phyloP scores from a whole-genome alignment of 768 basidiomycete genomes.

The Amanita molliuscula region DNA sequence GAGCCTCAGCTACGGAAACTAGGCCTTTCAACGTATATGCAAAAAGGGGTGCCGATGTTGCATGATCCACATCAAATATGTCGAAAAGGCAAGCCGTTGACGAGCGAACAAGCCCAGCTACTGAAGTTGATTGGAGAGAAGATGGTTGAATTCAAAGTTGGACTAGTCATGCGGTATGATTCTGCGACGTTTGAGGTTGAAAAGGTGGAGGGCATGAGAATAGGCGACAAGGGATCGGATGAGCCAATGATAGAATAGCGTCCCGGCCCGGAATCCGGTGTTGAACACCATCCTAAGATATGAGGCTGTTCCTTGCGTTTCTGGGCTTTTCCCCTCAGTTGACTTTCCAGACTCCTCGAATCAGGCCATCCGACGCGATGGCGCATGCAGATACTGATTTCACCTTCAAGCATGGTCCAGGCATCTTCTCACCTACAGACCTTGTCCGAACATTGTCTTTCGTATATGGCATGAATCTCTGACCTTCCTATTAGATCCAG shows the following conservation, averaged over 20 bases:
- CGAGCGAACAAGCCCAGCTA: slow-evolving; percentile 83
- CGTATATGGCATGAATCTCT: background rate
- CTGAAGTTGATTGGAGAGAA: slow-evolving; percentile 85
- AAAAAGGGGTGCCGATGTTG: slow-evolving; percentile 81
- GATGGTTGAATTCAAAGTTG: slow-evolving; percentile 78
- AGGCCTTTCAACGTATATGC: slow-evolving; percentile 77
- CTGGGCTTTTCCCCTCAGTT: slow-evolving; percentile 48
- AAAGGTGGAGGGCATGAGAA: slow-evolving; percentile 38
- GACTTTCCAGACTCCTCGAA: slow-evolving; percentile 26
- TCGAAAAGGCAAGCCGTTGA: slow-evolving; percentile 68
- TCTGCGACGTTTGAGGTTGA: slow-evolving; percentile 54
- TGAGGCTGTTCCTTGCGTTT: slow-evolving; percentile 46
- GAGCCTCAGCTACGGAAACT: slow-evolving; percentile 93
- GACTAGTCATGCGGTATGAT: slow-evolving; percentile 66
- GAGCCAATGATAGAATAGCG: slow-evolving; percentile 32
- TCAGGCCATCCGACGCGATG: slow-evolving; percentile 14
- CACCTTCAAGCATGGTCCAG: slow-evolving; percentile 43
- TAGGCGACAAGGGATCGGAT: slow-evolving; percentile 33
- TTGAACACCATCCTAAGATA: slow-evolving; percentile 12
- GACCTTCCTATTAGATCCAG: slow-evolving; percentile 26
- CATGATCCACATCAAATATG: slow-evolving; percentile 76
- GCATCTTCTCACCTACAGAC: slow-evolving; percentile 62
- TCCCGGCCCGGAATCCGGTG: background rate
- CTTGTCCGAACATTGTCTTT: slow-evolving; percentile 24
- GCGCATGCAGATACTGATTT: slow-evolving; percentile 28